phyloP scores from a whole-genome alignment of 495 filamentous ascomycete species.

The Echria macrotheca region DNA sequence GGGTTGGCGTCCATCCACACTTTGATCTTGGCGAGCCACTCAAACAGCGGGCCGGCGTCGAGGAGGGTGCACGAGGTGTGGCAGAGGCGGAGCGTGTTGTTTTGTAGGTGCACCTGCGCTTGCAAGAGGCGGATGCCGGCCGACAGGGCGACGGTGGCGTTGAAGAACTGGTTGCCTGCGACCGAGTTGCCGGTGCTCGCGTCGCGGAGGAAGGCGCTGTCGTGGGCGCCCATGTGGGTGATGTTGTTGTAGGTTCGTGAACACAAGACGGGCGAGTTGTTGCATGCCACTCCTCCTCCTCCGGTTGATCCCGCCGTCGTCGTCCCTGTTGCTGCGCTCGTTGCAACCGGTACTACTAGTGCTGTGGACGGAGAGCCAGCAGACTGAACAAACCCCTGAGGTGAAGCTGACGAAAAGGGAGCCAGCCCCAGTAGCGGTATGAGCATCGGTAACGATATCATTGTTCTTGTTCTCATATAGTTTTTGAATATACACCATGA shows the following conservation, averaged over 20 bases:
- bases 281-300: constrained; percentile 56
- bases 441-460: too few species aligned
- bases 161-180: constrained; percentile 62
- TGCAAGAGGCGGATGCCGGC: constrained; percentile 66
- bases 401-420: not conserved
- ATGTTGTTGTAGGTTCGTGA: constrained; percentile 57
- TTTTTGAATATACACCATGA: too few species aligned
- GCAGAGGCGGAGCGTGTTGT: constrained; percentile 54
- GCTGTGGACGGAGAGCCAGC: too few species aligned
- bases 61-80: constrained; percentile 60
- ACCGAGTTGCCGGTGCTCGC: constrained; percentile 46
- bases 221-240: constrained; percentile 65
- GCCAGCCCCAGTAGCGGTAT: too few species aligned
- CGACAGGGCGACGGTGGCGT: constrained; percentile 58
- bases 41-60: constrained; percentile 56
- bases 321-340: constrained; percentile 7
- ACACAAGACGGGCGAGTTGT: constrained; percentile 61
- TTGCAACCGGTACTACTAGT: not conserved
- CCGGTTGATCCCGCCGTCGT: constrained; percentile 14
- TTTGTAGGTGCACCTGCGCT: constrained; percentile 57
- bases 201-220: constrained; percentile 59
- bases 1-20: constrained; percentile 60
- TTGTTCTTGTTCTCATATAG: too few species aligned
- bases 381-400: too few species aligned
- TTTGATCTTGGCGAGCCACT: constrained; percentile 54